Evolutionary conservation across 2,329 filamentous ascomycete species (phyloP).

Genomic region (Fonsecaea nubica): DNA sequence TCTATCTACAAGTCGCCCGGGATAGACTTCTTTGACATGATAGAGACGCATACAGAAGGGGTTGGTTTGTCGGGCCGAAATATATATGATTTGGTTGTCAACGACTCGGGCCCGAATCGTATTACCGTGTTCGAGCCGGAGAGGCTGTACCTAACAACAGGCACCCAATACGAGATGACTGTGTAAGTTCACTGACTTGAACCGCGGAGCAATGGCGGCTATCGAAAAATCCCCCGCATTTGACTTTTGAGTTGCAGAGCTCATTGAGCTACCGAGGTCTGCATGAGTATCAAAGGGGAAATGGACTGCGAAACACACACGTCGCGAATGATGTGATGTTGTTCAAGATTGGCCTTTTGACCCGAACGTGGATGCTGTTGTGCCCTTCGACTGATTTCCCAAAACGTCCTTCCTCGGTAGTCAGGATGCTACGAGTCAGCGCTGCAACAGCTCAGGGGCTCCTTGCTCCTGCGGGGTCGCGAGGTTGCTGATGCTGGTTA

Average conservation of each 20-base stretch:
- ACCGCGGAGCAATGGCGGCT: slow-evolving; percentile 18
- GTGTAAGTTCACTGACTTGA: background rate
- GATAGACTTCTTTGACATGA: background rate
- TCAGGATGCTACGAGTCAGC: background rate
- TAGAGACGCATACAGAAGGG: background rate
- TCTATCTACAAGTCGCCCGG: background rate
- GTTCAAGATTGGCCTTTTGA: background rate
- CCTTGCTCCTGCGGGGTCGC: background rate
- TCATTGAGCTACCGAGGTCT: slow-evolving; percentile 10
- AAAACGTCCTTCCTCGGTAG: slow-evolving; percentile 16
- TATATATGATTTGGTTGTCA: background rate
- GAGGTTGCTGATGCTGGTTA: background rate
- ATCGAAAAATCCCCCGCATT: slow-evolving; percentile 8
- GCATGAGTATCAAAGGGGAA: background rate
- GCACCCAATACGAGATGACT: background rate
- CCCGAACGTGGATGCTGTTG: slow-evolving; percentile 6
- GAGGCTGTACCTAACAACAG: background rate
- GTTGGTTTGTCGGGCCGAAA: background rate
- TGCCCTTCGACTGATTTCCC: slow-evolving; percentile 2
- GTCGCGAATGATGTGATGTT: background rate
- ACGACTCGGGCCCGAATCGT: background rate
- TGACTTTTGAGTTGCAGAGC: background rate
- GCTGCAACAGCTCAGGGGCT: background rate
- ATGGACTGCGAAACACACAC: slow-evolving; percentile 6
- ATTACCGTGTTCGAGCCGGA: background rate